A percentile compares a stretch with the other conserved stretches of the same genome.
These are phyloP conservation scores for Fusarium tupiense DNA, from an alignment of 2,329 filamentous ascomycete species.

Conservation along the genomic window DNA sequence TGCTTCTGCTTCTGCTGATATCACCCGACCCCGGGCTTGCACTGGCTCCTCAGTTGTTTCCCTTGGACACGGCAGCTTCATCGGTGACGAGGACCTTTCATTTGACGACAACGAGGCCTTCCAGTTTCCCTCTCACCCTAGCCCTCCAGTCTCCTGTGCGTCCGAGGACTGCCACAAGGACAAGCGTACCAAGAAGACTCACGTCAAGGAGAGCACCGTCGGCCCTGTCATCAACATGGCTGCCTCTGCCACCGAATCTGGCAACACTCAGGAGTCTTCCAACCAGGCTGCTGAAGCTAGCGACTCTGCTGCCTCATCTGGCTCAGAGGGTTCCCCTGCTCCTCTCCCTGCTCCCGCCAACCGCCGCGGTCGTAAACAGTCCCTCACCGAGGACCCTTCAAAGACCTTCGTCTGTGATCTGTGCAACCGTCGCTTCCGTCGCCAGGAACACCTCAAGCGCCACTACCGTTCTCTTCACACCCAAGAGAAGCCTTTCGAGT, in stretches of 20 bases:
- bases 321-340: conserved; percentile 57
- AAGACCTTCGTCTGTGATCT: conserved; percentile 98
- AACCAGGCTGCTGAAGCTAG: conserved; percentile 50
- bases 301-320: conserved; percentile 53
- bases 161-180: conserved; percentile 62
- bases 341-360: conserved; percentile 71
- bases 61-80: conserved; percentile 79
- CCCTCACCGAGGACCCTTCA: conserved; percentile 93
- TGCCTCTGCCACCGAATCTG: conserved; percentile 48
- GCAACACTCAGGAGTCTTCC: conserved; percentile 49
- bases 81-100: conserved; percentile 80
- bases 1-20: conserved; percentile 57
- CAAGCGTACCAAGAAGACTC: conserved; percentile 66
- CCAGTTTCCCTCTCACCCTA: conserved; percentile 69
- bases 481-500: conserved; percentile 98
- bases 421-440: conserved; percentile 96
- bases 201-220: conserved; percentile 55
- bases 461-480: conserved; percentile 99
- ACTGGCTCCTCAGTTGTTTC: conserved; percentile 75
- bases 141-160: conserved; percentile 53
- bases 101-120: conserved; percentile 75
- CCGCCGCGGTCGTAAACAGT: conserved; percentile 97
- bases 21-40: conserved; percentile 75
- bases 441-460: conserved; percentile 97
- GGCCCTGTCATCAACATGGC: conserved; percentile 56